Evolutionary conservation across 1,284 basidiomycete species (phyloP).

Genomic region (Trichosporon ovoides): DNA sequence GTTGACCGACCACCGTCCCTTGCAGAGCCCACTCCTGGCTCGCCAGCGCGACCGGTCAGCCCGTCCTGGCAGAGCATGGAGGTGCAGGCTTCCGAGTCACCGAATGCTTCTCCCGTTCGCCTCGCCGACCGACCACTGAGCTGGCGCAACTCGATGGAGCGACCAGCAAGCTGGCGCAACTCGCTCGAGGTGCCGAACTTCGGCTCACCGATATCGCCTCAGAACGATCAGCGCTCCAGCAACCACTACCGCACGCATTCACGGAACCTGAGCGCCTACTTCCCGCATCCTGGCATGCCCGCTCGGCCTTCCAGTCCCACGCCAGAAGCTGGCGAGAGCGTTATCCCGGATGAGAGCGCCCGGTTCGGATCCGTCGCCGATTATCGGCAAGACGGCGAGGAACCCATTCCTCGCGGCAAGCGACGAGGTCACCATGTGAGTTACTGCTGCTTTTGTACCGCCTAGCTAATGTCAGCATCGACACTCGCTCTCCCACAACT

Average conservation of each 20-base stretch:
- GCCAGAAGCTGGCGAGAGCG: slow-evolving; percentile 23
- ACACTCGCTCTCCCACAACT: slow-evolving; percentile 88
- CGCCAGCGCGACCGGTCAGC: not conserved
- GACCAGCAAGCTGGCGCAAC: slow-evolving; percentile 12
- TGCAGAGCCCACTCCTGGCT: not conserved
- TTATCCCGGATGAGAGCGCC: slow-evolving; percentile 23
- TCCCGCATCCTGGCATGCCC: slow-evolving; percentile 67
- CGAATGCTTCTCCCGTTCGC: not conserved
- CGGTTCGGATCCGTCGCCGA: not conserved
- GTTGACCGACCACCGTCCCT: not conserved
- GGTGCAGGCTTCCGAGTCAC: not conserved
- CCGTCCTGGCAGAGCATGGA: slow-evolving; percentile 6
- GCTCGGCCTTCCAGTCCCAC: slow-evolving; percentile 16
- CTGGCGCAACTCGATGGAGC: slow-evolving; percentile 1
- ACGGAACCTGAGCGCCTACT: slow-evolving; percentile 83
- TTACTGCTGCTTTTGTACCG: not conserved
- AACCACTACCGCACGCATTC: slow-evolving; percentile 62
- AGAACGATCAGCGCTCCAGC: slow-evolving; percentile 25
- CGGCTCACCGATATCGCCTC: slow-evolving; percentile 16
- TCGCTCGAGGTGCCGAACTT: slow-evolving; percentile 11
- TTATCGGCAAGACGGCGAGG: slow-evolving; percentile 13
- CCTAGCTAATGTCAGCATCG: slow-evolving; percentile 56
- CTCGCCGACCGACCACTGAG: not conserved
- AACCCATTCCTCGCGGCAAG: slow-evolving; percentile 49
- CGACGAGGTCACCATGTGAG: slow-evolving; percentile 68